Evolutionary conservation across 1,284 basidiomycete species (phyloP), one percentile per base, ranked within the genome.

Genomic region (Blastosporella zonata): DNA sequence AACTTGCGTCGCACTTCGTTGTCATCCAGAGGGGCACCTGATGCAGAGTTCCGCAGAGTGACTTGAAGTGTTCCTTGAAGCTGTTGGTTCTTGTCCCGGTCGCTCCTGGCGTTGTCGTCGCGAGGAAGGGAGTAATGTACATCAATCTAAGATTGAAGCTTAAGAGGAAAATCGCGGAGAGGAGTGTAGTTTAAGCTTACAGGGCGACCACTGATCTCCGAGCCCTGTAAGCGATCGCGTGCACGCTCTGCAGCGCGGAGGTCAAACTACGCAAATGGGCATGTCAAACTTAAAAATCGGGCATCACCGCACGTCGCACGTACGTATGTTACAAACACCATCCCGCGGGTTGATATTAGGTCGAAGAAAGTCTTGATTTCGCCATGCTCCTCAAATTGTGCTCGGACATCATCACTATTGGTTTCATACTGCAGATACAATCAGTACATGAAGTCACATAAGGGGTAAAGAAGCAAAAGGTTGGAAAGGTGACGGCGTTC

Each of bases 281-380:
- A 47, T 38, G 36, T 46, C 56, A 46, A 56, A 58, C 38, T 46
- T 50, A 17, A 34, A 36, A 18, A 23, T 46, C 31, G 23, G 44
- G 34, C 17, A 43, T 21, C 41, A 28, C 18, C 3, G 33, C 54
- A 45, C 57, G 52, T 15, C 41, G 43, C 41, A 80, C 93, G 80
- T 71, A 97, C 94, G 65, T 91, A 99, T 45, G 95, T 98, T 46
- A 98, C 88, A 68, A 99, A 99, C 4, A 96, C 89, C 87, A 99
- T 95, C 15, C 96, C 96, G 52, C 96, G 82, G 27, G 91, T 95
- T 42, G 84, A 80, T 54, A 97, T 91, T 25, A 97, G 74, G 68
- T 99, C 96, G 66, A 97, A 98, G 67, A 95, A 97, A 1, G 91
- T 95, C 70, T 93, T 93, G 71, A 98, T 90, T 64, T 95, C 92